phyloP scores from a whole-genome alignment of 345 rosid species.

The Moringa oleifera region DNA sequence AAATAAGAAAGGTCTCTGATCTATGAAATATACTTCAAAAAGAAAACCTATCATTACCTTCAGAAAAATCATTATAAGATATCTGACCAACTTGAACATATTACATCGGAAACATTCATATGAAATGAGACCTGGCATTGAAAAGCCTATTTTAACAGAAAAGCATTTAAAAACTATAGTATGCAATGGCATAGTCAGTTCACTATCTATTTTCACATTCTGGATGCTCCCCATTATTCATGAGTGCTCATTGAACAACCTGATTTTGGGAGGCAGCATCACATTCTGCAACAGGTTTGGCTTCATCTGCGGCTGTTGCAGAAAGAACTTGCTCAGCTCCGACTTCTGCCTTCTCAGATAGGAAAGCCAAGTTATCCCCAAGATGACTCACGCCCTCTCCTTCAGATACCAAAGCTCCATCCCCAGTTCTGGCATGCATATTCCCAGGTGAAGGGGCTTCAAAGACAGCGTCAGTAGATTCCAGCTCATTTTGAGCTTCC shows the following conservation, averaged over 20 bases:
- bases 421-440: not conserved
- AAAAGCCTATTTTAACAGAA: no score
- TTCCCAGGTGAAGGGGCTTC: not conserved
- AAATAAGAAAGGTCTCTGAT: no score
- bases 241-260: not conserved
- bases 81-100: not conserved
- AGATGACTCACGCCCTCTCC: not conserved
- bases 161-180: no score
- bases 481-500: conserved; percentile 6
- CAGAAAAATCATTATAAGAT: no score
- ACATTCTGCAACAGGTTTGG: not conserved
- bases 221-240: not conserved
- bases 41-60: no score
- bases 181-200: no score
- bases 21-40: no score
- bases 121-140: not conserved
- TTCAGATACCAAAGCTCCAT: conserved; percentile 1
- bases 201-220: not conserved
- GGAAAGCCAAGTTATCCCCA: not conserved
- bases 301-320: not conserved
- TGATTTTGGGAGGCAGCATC: not conserved
- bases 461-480: not conserved
- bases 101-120: not conserved
- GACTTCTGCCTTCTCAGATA: not conserved
- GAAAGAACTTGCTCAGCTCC: not conserved